Evolutionary conservation across 805 yeast species (phyloP).

Genomic region (Lipomyces sp.): DNA sequence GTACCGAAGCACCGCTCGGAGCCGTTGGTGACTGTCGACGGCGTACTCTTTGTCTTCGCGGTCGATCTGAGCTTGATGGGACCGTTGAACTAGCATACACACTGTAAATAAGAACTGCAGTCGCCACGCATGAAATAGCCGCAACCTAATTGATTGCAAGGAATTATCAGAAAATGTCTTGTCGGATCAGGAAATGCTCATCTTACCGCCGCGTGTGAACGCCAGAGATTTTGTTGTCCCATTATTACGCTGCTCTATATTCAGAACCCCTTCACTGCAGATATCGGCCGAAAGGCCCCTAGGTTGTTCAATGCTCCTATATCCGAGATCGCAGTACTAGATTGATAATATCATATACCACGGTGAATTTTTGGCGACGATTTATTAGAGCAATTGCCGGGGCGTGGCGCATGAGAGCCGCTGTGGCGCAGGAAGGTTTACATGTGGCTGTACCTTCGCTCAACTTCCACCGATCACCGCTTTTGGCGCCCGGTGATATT

Average conservation of each 20-base stretch:
- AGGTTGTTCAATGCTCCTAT: background rate
- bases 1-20: background rate
- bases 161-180: background rate
- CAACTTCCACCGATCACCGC: background rate
- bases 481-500: background rate
- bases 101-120: slow-evolving; percentile 7
- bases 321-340: background rate
- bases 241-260: background rate
- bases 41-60: background rate
- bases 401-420: background rate
- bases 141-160: slow-evolving; percentile 1
- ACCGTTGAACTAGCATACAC: background rate
- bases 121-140: slow-evolving; percentile 13
- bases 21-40: background rate
- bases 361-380: no score
- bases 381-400: no score
- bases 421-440: background rate
- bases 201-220: slow-evolving; percentile 2
- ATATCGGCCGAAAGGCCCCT: background rate
- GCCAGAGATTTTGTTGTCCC: slow-evolving; percentile 3
- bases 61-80: background rate
- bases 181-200: background rate
- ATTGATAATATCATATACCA: no score
- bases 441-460: background rate
- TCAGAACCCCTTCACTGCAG: background rate